Evolutionary conservation across 805 yeast genomes (phyloP), one percentile per base, ranked within the genome.

Genomic region (Teunomyces aglyptinius): DNA sequence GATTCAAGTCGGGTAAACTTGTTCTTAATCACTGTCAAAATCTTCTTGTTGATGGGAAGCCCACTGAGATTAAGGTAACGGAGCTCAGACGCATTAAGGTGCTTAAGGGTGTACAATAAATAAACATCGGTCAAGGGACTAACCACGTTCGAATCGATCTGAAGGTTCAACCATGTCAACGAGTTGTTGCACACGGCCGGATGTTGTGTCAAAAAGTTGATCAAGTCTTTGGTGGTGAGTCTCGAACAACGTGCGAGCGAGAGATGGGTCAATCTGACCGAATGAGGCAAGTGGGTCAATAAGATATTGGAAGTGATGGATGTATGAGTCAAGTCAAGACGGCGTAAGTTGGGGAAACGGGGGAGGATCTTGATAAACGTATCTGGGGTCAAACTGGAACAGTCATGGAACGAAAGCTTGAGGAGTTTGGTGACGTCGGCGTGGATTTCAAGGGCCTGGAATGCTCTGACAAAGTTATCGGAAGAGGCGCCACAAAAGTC

Each of bases 401-500:
- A 91, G 58, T 89, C 96, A 65, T 90, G 96, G 58, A 91, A 80
- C 0, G 96, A 88, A 8, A 91, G 56, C 48, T 79, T 72, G 56
- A 77, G 63, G 16, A 64, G 44, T 13, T 31, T 33, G 29, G 28
- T 36, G 44, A 47, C 54, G 47, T 48, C 58, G 46, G 48, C 57
- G 16, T 41, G 44, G 36, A 73, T 61, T n/a, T 44, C 55, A 18
- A 80, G 62, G 15, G 68, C 57, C 13, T 74, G 68, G 56, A 89
- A 84, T 19, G 86, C 83, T 11, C 70, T 56, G 10, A 82, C 80
- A 59, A 89, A 88, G 26, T 60, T 68, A 31, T 70, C 72, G 38
- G 87, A 85, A 5, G 89, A 80, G 32, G 95, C 87, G 6, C 97
- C 97, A 64, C 97, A 90, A 52, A 90, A 89, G 65, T 90, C 97